Conservation (phyloP, 345 rosid genomes). For the Syzygium jambos region DNA sequence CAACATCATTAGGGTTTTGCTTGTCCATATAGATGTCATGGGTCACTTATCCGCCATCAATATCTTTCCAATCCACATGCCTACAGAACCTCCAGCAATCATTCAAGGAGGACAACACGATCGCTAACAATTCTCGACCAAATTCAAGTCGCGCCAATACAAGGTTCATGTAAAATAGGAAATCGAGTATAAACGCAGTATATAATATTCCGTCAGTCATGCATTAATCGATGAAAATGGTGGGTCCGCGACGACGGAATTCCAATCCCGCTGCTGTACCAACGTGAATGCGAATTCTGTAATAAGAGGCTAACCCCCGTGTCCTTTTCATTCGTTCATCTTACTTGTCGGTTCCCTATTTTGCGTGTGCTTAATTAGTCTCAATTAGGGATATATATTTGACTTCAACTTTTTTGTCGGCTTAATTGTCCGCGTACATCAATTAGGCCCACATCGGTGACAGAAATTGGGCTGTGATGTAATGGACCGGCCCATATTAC, state of each 20-base stretch:
- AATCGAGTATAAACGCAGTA: neutral
- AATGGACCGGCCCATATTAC: neutral
- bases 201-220: neutral
- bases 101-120: neutral
- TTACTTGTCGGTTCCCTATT: neutral
- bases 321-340: neutral
- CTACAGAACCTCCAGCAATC: neutral
- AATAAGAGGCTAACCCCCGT: neutral
- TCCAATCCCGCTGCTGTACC: neutral
- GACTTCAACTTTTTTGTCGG: neutral
- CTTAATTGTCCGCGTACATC: neutral
- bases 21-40: neutral
- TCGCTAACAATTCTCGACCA: neutral
- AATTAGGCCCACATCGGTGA: neutral
- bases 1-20: neutral
- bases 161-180: neutral
- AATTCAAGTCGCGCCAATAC: neutral
- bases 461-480: neutral
- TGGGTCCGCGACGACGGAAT: neutral
- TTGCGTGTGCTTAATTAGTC: neutral
- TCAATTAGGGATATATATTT: neutral
- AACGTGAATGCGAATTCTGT: neutral
- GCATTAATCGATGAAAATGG: neutral
- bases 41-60: accelerated
- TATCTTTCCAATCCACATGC: neutral